Evolutionary conservation across 2,329 filamentous ascomycete species (phyloP).

Genomic region (Cladosporium austrohemisphaericum): DNA sequence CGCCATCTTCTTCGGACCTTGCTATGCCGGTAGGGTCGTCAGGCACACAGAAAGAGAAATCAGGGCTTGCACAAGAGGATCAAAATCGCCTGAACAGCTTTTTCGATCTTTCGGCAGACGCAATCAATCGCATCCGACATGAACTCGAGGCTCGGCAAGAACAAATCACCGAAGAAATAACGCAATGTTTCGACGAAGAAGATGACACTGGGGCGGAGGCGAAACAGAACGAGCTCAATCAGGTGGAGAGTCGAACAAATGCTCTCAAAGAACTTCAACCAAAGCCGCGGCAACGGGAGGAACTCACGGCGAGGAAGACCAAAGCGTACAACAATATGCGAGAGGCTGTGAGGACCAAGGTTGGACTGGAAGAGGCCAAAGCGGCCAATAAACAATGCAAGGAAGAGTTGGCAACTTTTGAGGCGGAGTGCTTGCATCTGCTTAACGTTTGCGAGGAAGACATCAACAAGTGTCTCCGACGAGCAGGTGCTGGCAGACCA

Average conservation of each 20-base stretch:
- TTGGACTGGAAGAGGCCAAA: slow-evolving; percentile 21
- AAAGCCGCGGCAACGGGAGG: slow-evolving; percentile 23
- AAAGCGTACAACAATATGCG: slow-evolving; percentile 17
- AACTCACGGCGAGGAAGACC: slow-evolving; percentile 16
- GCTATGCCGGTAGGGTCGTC: not conserved
- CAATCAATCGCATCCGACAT: slow-evolving; percentile 18
- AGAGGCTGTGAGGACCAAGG: slow-evolving; percentile 22
- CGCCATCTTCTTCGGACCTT: slow-evolving; percentile 6
- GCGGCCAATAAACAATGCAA: slow-evolving; percentile 27
- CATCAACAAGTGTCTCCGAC: slow-evolving; percentile 19
- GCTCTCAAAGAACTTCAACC: slow-evolving; percentile 20
- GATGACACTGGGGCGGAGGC: slow-evolving; percentile 19
- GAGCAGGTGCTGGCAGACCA: slow-evolving; percentile 10
- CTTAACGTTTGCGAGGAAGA: slow-evolving; percentile 25
- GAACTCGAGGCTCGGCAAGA: slow-evolving; percentile 21
- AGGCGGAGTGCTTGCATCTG: slow-evolving; percentile 24
- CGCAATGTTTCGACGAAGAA: slow-evolving; percentile 22
- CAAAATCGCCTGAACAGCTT: slow-evolving; percentile 17
- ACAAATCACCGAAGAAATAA: slow-evolving; percentile 21
- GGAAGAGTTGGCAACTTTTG: slow-evolving; percentile 23
- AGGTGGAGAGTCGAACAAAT: slow-evolving; percentile 18
- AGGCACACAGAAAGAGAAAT: slow-evolving; percentile 14
- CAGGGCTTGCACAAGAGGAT: slow-evolving; percentile 12
- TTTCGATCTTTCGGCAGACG: slow-evolving; percentile 21
- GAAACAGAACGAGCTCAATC: slow-evolving; percentile 19